phyloP scores from a whole-genome alignment of 306 rosid species.

The Gastrolobium villosum region DNA sequence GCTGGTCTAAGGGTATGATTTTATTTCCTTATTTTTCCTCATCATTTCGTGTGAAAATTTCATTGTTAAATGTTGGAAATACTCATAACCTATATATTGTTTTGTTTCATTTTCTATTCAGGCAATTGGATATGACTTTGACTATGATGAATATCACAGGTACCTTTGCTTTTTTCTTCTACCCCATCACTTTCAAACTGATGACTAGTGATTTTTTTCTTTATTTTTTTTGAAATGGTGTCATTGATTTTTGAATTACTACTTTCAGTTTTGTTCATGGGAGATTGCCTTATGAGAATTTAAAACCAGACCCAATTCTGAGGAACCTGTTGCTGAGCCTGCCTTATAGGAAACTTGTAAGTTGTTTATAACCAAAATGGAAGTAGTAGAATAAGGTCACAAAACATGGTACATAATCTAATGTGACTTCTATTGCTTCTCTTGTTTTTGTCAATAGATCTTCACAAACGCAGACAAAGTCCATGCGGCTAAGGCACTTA shows the following conservation, averaged over 20 bases:
- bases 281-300: conserved; percentile 89
- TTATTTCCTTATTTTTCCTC: background rate
- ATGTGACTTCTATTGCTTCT: conserved; percentile 11
- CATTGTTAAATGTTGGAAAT: background rate
- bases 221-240: conserved; percentile 30
- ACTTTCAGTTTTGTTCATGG: conserved; percentile 89
- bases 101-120: conserved; percentile 51
- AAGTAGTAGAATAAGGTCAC: conserved; percentile 17
- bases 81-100: background rate
- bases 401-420: conserved; percentile 37
- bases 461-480: conserved; percentile 94
- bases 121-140: conserved; percentile 98
- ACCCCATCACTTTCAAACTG: conserved; percentile 31
- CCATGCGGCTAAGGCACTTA: conserved; percentile 81
- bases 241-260: conserved; percentile 9
- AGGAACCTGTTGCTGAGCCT: conserved; percentile 76
- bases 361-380: conserved; percentile 41
- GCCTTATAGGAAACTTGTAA: conserved; percentile 87
- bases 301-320: conserved; percentile 86
- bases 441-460: conserved; percentile 58
- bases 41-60: conserved; percentile 4
- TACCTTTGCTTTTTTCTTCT: conserved; percentile 44
- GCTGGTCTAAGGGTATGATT: conserved; percentile 94
- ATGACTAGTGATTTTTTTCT: background rate
- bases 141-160: conserved; percentile 97